Evolutionary conservation across 2,329 filamentous ascomycete genomes (phyloP), one percentile per base, ranked within the genome.

Genomic region (Aspergillus sp.): DNA sequence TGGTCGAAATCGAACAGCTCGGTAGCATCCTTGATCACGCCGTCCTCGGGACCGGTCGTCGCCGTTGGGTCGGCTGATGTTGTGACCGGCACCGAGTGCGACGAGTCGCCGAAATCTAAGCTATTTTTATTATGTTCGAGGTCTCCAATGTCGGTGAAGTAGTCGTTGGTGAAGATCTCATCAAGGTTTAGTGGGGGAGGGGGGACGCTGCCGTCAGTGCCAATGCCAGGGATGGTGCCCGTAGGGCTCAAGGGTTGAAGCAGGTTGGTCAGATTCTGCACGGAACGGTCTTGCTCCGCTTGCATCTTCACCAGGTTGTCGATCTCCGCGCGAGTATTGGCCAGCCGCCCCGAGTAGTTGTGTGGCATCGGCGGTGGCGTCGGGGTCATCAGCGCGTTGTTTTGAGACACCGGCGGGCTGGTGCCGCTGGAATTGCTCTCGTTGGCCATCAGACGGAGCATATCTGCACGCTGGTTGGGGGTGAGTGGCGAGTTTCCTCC

Each of bases 231-330:
- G 38, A 96, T 91, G 15, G 85, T 84, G 4, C 91, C 92, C 0
- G 87, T 91, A 0, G 92, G 92, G 69, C 89, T 93, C 12, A 96
- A 82, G 0, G 92, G 92, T 6, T 90, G 88, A 7, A 97, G 83
- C 15, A 92, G 80, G 58, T 86, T 87, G 55, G 87, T 87, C 9
- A 97, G 81, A 60, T 91, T 87, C 63, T 91, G 86, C 1, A 97
- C 89, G 52, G 90, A 89, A 51, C 84, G 84, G 62, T 90, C 88
- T 70, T 97, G 92, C 61, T 94, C 88, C 23, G 87, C 85, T 71
- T 96, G 91, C 69, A 97, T 81, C 47, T 88, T 89, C 64, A 91
- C 87, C 2, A 98, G 82, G 30, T 90, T 84, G 55, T 95, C 91
- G 28, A 97, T 85, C 63, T 96, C 90, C 13, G 89, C 82, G 63